Conservation (phyloP, 768 basidiomycete species). For the Nidularia pulvinata region DNA sequence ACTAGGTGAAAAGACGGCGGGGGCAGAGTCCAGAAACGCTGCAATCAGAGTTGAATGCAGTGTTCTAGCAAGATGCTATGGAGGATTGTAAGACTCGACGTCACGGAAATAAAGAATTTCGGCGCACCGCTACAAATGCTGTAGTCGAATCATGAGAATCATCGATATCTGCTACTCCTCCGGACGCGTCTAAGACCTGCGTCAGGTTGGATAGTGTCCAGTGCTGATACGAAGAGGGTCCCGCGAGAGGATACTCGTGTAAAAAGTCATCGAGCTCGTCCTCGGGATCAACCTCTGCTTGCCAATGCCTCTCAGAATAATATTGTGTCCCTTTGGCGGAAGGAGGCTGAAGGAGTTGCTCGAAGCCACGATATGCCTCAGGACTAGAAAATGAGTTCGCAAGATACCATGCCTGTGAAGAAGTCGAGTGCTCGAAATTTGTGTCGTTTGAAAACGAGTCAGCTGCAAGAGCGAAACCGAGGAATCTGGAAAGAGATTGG, state of each 20-base stretch:
- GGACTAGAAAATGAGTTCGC: conserved; percentile 52
- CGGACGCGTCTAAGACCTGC: conserved; percentile 2
- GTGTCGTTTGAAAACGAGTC: neutral
- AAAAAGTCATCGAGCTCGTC: conserved; percentile 31
- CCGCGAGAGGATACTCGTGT: conserved; percentile 18
- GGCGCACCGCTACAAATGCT: conserved; percentile 12
- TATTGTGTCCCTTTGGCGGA: conserved; percentile 2
- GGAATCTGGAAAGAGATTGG: conserved; percentile 69
- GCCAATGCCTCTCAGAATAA: conserved; percentile 22
- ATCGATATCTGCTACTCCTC: neutral
- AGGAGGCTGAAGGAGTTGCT: conserved; percentile 36
- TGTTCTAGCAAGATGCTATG: conserved; percentile 66
- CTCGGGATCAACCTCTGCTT: conserved; percentile 28
- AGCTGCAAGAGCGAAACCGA: conserved; percentile 42
- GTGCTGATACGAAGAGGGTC: conserved; percentile 22
- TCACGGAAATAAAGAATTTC: neutral
- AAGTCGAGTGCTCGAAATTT: neutral
- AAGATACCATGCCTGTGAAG: conserved; percentile 69
- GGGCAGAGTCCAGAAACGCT: conserved; percentile 87
- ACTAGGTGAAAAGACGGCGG: conserved; percentile 75
- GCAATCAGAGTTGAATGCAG: conserved; percentile 82
- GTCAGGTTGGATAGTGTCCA: conserved; percentile 11
- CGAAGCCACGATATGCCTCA: conserved; percentile 55
- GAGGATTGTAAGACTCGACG: conserved; percentile 1
- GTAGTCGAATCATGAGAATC: conserved; percentile 5